Evolutionary conservation across 1,284 basidiomycete species (phyloP), one percentile per base, ranked within the genome.

Genomic region (Ganoderma multipileum): DNA sequence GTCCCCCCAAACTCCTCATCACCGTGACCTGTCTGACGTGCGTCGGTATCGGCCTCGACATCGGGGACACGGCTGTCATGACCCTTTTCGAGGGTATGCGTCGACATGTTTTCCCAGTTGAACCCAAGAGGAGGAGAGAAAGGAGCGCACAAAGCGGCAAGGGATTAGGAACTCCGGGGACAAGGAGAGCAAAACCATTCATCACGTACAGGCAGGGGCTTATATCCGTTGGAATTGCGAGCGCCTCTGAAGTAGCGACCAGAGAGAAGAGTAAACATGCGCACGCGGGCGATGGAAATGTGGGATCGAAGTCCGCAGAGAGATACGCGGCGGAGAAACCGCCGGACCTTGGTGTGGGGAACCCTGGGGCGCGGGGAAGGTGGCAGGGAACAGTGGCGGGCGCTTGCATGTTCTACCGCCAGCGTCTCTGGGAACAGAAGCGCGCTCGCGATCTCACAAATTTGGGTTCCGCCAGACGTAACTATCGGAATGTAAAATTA

Each of bases 1-100:
- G 76, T 72, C 55, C 84, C 82, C 58, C 83, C 85, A 71, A 84
- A 85, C 72, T 83, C 81, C 23, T 77, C 79, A 66, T 82, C 79
- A 2, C 79, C 79, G 67, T 82, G 79, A 2, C 79, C 73, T 16
- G 58, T 41, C 44, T 68, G 69, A n/a, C 60, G 61, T 3, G 61
- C 64, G 50, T 73, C 70, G 30, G 64, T 70, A 70, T 66, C 65
- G 59, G 64, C 70, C 71, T 67, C 65, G 61, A 67, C 66, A 23
- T 73, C 68, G 30, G 66, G 62, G 38, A 64, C 30, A 33, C 64
- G 55, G 28, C 57, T 26, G 42, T 65, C 60, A 9, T 36, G 57
- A 12, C 68, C 59, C 66, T 74, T 69, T 23, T 72, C 61, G 58
- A 70, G 3, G 11, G 70, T 70, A 18, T 65, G 50, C n/a, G 67